These are phyloP conservation scores for Durusdinium trenchii DNA, from an alignment of 73 alveolate genomes.

Conservation along the genomic window DNA sequence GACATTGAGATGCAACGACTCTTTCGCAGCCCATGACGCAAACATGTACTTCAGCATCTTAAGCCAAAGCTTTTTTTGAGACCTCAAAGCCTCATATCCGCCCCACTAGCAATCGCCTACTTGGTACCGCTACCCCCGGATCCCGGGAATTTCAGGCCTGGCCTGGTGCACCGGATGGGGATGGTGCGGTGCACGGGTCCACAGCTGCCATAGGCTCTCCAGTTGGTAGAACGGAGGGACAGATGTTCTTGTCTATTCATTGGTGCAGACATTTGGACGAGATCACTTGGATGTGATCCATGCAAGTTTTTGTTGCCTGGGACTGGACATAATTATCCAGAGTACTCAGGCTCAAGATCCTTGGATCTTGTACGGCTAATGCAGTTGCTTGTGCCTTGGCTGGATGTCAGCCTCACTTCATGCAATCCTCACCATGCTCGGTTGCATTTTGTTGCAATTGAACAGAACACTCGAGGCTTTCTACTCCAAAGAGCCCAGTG, in stretches of 20 bases:
- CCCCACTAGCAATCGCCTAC: background rate
- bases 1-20: background rate
- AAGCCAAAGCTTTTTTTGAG: background rate
- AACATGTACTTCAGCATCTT: background rate
- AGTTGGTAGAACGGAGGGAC: no score
- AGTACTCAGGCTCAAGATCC: background rate
- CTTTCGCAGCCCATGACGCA: background rate
- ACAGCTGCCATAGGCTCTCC: background rate
- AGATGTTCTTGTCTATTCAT: no score
- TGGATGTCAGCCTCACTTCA: background rate
- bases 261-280: no score
- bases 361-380: constrained; percentile 6
- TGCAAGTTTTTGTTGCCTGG: background rate
- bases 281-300: background rate
- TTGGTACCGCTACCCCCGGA: background rate
- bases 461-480: background rate
- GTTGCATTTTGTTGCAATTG: background rate
- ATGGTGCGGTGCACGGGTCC: background rate
- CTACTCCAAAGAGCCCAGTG: constrained; percentile 56
- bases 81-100: background rate
- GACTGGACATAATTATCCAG: background rate
- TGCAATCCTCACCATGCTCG: background rate
- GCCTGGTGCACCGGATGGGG: constrained; percentile 63
- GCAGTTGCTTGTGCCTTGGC: constrained; percentile 38
- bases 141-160: background rate